phyloP scores from a whole-genome alignment of 371 early-diverging fungal genomes.

The Mucor lusitanicus region DNA sequence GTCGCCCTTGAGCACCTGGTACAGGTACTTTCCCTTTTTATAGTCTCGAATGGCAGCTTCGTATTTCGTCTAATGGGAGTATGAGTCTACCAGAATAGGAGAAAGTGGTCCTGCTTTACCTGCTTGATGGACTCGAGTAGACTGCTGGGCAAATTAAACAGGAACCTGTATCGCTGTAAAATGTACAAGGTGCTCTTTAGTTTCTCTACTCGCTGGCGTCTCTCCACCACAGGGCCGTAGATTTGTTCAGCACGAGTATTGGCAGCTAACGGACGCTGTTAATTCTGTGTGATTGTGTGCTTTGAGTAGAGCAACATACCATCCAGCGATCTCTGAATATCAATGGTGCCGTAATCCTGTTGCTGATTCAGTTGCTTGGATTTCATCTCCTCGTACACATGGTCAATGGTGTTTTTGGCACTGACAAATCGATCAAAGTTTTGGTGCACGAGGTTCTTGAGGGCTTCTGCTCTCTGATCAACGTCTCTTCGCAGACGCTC shows the following conservation, averaged over 20 bases:
- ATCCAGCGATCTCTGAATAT: constrained; percentile 32
- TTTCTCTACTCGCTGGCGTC: constrained; percentile 84
- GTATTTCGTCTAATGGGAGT: constrained; percentile 74
- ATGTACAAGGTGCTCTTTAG: constrained; percentile 88
- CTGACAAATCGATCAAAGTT: constrained; percentile 96
- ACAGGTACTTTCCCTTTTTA: constrained; percentile 85
- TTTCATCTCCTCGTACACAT: constrained; percentile 91
- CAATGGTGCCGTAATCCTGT: constrained; percentile 79
- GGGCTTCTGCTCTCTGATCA: constrained; percentile 81
- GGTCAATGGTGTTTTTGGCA: constrained; percentile 94
- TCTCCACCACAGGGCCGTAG: constrained; percentile 88
- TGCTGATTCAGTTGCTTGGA: constrained; percentile 75
- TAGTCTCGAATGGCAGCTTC: constrained; percentile 95
- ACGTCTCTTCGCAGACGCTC: constrained; percentile 71
- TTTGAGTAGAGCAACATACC: constrained; percentile 19
- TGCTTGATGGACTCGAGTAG: constrained; percentile 80
- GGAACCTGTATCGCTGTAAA: constrained; percentile 91
- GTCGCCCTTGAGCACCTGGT: constrained; percentile 49
- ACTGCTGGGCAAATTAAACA: constrained; percentile 90
- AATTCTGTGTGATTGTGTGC: too few species aligned
- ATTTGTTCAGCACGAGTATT: constrained; percentile 74
- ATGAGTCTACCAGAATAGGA: too few species aligned
- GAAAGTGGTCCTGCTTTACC: constrained; percentile 39
- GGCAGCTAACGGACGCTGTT: constrained; percentile 48
- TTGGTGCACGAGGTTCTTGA: constrained; percentile 87